Percentiles rank a stretch among this genome's conserved stretches.
phyloP scores from a whole-genome alignment of 1,284 basidiomycete species.

The Wolfiporia cocos region DNA sequence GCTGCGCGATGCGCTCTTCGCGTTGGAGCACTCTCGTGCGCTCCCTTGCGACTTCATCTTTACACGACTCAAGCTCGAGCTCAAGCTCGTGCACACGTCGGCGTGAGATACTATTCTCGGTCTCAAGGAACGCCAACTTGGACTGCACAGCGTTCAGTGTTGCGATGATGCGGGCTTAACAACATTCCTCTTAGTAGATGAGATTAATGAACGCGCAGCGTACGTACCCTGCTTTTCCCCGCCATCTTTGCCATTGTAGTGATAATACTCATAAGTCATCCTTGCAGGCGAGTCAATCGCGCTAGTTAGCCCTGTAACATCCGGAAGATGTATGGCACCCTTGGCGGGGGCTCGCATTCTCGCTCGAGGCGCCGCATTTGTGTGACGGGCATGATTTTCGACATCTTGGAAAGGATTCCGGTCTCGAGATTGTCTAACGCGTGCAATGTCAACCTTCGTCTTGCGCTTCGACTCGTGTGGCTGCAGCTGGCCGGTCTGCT shows the following conservation, averaged over 20 bases:
- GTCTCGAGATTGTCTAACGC: slow-evolving; percentile 14
- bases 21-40: slow-evolving; percentile 54
- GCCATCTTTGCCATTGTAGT: slow-evolving; percentile 41
- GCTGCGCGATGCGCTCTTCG: slow-evolving; percentile 37
- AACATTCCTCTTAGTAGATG: neutral
- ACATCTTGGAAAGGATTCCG: slow-evolving; percentile 16
- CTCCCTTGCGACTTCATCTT: slow-evolving; percentile 63
- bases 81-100: slow-evolving; percentile 79
- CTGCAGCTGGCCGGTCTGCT: neutral
- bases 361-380: neutral
- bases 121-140: slow-evolving; percentile 65
- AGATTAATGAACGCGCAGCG: neutral
- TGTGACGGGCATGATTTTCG: slow-evolving; percentile 7
- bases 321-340: slow-evolving; percentile 52
- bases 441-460: too few species aligned
- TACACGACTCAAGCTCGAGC: slow-evolving; percentile 72
- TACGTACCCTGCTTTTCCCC: slow-evolving; percentile 54
- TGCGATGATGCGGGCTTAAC: slow-evolving; percentile 50
- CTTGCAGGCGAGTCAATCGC: slow-evolving; percentile 68
- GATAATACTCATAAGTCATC: slow-evolving; percentile 41
- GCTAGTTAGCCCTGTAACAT: slow-evolving; percentile 73
- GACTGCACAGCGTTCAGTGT: slow-evolving; percentile 60
- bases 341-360: slow-evolving; percentile 17
- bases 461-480: neutral
- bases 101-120: slow-evolving; percentile 75